A percentile compares a stretch with the other conserved stretches of the same genome.
Conservation (phyloP, 2,329 filamentous ascomycete species). For the Fusarium pseudocircinatum region DNA sequence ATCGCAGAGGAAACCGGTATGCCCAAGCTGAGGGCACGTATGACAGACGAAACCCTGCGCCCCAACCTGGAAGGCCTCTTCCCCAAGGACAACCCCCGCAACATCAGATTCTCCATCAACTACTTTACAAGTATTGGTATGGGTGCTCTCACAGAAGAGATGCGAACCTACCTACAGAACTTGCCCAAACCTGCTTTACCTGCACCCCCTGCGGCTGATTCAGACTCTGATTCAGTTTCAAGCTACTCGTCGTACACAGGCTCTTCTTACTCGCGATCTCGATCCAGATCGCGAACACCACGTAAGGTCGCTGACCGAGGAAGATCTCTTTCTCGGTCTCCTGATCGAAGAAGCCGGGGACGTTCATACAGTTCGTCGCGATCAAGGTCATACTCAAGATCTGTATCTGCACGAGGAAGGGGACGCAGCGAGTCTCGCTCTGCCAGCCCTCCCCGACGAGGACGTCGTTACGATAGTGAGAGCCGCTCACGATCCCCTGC, state of each 20-base stretch:
- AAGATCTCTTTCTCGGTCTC: conserved; percentile 44
- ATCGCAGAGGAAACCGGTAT: conserved; percentile 88
- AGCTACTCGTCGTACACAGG: conserved; percentile 81
- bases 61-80: conserved; percentile 87
- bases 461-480: conserved; percentile 36
- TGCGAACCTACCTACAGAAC: conserved; percentile 90
- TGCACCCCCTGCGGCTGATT: conserved; percentile 66
- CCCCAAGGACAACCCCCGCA: conserved; percentile 86
- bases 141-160: conserved; percentile 92
- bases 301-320: conserved; percentile 39
- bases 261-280: conserved; percentile 66
- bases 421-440: conserved; percentile 43
- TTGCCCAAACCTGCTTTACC: conserved; percentile 85
- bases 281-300: conserved; percentile 56
- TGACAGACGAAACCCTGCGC: conserved; percentile 81
- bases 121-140: conserved; percentile 99
- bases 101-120: conserved; percentile 97
- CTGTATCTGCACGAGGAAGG: conserved; percentile 45
- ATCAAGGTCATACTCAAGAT: conserved; percentile 59
- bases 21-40: conserved; percentile 77
- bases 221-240: conserved; percentile 77
- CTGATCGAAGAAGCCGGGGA: conserved; percentile 39
- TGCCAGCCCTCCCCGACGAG: conserved; percentile 44
- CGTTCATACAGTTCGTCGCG: conserved; percentile 45
- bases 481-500: conserved; percentile 46